Conservation (phyloP, 495 filamentous ascomycete genomes). For the Astrocystis sublimbata region DNA sequence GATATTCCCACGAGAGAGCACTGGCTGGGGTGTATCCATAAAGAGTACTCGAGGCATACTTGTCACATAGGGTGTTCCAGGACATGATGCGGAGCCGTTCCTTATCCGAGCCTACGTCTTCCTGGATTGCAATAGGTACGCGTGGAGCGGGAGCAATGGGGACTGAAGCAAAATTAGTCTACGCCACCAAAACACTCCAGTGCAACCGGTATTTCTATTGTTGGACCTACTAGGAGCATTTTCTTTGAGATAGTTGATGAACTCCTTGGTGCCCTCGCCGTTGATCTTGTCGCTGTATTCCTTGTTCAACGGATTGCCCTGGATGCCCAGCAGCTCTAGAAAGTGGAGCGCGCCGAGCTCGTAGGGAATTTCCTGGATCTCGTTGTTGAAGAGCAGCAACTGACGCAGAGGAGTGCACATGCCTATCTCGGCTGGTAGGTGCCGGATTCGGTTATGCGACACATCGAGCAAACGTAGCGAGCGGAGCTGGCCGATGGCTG, state of each 20-base stretch:
- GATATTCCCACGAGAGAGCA: constrained; percentile 81
- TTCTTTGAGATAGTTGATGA: constrained; percentile 81
- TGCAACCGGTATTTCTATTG: background rate
- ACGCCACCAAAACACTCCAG: background rate
- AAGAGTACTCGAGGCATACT: constrained; percentile 74
- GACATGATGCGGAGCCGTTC: constrained; percentile 74
- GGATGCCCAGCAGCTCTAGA: constrained; percentile 85
- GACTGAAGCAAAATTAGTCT: constrained; percentile 47
- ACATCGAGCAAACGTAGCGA: constrained; percentile 78
- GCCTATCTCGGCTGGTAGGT: constrained; percentile 87
- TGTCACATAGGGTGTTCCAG: constrained; percentile 94
- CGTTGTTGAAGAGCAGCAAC: constrained; percentile 85
- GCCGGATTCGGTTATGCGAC: constrained; percentile 80
- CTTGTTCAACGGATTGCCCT: constrained; percentile 82
- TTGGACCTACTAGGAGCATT: constrained; percentile 69
- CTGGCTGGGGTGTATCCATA: constrained; percentile 87
- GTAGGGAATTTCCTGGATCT: constrained; percentile 74
- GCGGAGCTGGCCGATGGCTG: constrained; percentile 76
- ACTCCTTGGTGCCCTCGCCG: constrained; percentile 79
- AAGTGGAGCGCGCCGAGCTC: constrained; percentile 86
- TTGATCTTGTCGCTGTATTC: constrained; percentile 73
- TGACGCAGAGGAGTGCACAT: constrained; percentile 88
- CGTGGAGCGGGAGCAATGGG: constrained; percentile 64
- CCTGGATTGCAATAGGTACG: constrained; percentile 48
- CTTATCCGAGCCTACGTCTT: constrained; percentile 47